These are phyloP conservation scores for Rosa rugosa DNA, from an alignment of 306 rosid genomes.

Conservation along the genomic window DNA sequence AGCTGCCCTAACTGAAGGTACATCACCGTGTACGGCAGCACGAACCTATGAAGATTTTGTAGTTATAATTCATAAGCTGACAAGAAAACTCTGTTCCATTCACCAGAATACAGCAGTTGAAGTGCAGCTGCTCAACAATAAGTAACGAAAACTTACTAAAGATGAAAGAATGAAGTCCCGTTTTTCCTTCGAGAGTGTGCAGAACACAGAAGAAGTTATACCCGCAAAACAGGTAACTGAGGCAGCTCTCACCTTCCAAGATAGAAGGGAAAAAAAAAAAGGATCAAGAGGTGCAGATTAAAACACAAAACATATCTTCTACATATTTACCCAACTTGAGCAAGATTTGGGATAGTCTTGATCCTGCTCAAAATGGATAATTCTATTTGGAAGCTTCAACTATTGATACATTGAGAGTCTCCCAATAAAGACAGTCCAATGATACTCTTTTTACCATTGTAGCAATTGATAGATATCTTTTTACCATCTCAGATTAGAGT, in stretches of 20 bases:
- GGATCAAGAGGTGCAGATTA: not conserved
- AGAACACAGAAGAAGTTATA: slow-evolving; percentile 80
- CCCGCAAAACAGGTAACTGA: slow-evolving; percentile 95
- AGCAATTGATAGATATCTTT: not conserved
- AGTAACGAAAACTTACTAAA: slow-evolving; percentile 50
- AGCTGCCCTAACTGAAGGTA: slow-evolving; percentile 83
- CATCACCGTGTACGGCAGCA: slow-evolving; percentile 61
- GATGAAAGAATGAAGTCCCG: slow-evolving; percentile 63
- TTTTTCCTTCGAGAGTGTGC: slow-evolving; percentile 58
- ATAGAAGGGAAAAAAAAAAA: not conserved
- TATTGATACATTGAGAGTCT: not conserved
- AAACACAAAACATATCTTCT: not conserved
- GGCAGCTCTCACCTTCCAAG: slow-evolving; percentile 87
- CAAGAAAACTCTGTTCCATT: slow-evolving; percentile 16
- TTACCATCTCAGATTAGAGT: slow-evolving; percentile 4
- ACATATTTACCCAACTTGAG: not conserved
- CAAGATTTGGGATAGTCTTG: not conserved
- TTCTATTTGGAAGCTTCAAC: not conserved
- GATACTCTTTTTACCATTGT: not conserved
- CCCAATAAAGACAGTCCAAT: not conserved
- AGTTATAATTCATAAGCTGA: slow-evolving; percentile 3
- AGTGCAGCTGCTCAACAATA: slow-evolving; percentile 16
- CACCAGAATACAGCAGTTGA: slow-evolving; percentile 8
- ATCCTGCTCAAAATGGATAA: not conserved
- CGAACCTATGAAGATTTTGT: slow-evolving; percentile 48